Base-by-base conservation (phyloP, 257 asterid genomes). In the Penstemon newberryi region DNA sequence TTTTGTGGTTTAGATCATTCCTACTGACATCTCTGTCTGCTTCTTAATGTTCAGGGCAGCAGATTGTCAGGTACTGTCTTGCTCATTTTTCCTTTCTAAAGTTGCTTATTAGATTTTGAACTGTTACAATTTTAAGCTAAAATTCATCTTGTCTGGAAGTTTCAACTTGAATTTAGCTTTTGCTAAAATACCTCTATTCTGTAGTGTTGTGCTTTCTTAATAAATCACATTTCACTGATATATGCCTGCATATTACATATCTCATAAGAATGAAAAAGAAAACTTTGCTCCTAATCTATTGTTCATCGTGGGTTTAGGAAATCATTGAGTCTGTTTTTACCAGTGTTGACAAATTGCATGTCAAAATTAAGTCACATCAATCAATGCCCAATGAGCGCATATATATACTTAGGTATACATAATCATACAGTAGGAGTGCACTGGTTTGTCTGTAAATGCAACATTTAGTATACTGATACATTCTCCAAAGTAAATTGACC, bases 21-120 rank as follows among this genome's bases (percentile, higher is more conserved):
- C 44, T 70, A 71, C 75, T 82, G 74, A 80, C 66, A 67, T 40
- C 44, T 39, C 46, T 65, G 56, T 73, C 67, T 85, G 69, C 64
- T 60, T 80, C 73, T 69, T 85, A 53, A 71, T 68, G 67, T 77
- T 63, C 93, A 90, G 95, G 91, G 95, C 95, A 13, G 95, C 93
- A 10, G 96, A 87, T 81, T 85, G 88, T 72, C 95, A 90, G 93
- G 96, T 90, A 82, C 40, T 43, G 25, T 60, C 54, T 19, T 51
- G 58, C 55, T 12, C 10, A 8, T 13, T 61, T 58, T 67, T 62
- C 45, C 69, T 5, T 56, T 36, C 5, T 50, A 58, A 12, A n/a
- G 53, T 65, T 45, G 58, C 50, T 61, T 63, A 19, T 61, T 45
- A 44, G 39, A 11, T 54, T 54, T 7, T 54, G 59, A 36, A 69